Conservation (phyloP, 768 basidiomycete genomes). For the Mycena kentingensis region DNA sequence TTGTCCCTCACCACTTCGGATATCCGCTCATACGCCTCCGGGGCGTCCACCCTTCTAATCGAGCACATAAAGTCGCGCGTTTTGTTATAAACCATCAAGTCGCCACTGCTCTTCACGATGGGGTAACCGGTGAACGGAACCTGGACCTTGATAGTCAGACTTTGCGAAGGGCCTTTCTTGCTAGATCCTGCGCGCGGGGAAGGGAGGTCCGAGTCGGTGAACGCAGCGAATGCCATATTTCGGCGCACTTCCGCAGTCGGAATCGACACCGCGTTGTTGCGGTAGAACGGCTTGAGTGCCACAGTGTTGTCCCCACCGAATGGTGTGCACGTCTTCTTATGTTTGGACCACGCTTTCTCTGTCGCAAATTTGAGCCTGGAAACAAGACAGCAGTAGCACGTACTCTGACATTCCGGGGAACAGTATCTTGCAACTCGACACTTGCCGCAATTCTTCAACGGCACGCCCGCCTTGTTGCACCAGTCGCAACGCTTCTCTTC, state of each 20-base stretch:
- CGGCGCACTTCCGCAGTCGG: constrained; percentile 15
- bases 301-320: constrained; percentile 44
- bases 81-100: constrained; percentile 50
- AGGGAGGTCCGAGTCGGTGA: too few species aligned
- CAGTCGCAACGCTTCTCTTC: too few species aligned
- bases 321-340: constrained; percentile 48
- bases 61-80: constrained; percentile 53
- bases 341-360: constrained; percentile 50
- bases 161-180: too few species aligned
- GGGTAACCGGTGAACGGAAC: constrained; percentile 34
- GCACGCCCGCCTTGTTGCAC: too few species aligned
- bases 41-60: constrained; percentile 33
- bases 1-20: constrained; percentile 37
- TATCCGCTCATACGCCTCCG: constrained; percentile 42
- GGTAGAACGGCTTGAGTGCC: constrained; percentile 48
- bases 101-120: constrained; percentile 11
- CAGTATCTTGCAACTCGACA: constrained; percentile 54
- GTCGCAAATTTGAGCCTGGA: background rate
- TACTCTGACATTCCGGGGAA: constrained; percentile 55
- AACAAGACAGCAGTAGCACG: background rate
- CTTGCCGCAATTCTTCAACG: too few species aligned
- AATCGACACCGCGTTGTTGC: constrained; percentile 21
- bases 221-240: background rate
- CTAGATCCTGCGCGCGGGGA: too few species aligned
- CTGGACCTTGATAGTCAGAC: constrained; percentile 64